phyloP scores from a whole-genome alignment of 768 basidiomycete species.

The Phanerochaete sordida region DNA sequence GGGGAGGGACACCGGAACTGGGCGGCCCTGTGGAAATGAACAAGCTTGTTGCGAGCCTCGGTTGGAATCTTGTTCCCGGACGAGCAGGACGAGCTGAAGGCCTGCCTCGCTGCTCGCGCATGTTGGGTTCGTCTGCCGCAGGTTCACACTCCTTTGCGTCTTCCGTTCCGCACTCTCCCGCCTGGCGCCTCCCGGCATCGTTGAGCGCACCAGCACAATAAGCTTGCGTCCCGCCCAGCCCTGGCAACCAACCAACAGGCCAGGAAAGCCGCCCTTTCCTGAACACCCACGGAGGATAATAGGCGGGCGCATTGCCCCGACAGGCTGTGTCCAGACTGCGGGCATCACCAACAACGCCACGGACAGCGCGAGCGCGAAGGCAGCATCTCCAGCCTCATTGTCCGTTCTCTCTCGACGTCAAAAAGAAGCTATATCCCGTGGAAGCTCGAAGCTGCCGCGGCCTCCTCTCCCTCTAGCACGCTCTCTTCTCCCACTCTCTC shows the following conservation, averaged over 20 bases:
- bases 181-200: conserved; percentile 3
- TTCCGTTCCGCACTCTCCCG: not conserved
- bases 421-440: conserved; percentile 22
- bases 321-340: conserved; percentile 8
- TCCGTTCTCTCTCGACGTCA: conserved; percentile 9
- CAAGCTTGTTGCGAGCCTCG: not conserved
- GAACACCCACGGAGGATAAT: conserved; percentile 6
- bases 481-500: conserved; percentile 27
- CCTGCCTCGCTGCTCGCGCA: conserved; percentile 4
- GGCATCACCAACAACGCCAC: not conserved
- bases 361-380: not conserved
- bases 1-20: conserved; percentile 1
- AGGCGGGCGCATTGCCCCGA: conserved; percentile 10
- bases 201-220: conserved; percentile 19
- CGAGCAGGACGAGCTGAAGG: not conserved
- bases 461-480: conserved; percentile 13
- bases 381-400: conserved; percentile 10
- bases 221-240: conserved; percentile 9
- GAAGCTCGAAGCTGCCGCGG: conserved; percentile 22
- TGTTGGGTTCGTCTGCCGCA: not conserved
- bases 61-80: conserved; percentile 6
- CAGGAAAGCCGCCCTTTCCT: conserved; percentile 6
- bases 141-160: conserved; percentile 3
- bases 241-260: conserved; percentile 25
- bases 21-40: conserved; percentile 1